Conservation (phyloP, 805 yeast genomes). For the Kregervanrija fluxuum region DNA sequence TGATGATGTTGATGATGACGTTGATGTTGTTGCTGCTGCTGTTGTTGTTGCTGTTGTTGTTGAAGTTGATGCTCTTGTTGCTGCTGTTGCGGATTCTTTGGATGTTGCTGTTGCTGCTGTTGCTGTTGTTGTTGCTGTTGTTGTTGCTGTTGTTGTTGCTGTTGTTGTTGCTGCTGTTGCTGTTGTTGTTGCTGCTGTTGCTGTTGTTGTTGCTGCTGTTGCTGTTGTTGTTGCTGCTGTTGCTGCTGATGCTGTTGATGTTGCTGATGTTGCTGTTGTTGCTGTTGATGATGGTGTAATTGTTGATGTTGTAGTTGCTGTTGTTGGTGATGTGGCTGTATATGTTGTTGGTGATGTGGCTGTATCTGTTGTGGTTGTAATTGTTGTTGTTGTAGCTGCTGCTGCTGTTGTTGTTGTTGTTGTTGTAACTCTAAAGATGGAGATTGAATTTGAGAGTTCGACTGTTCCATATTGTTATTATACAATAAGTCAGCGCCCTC, state of each 20-base stretch:
- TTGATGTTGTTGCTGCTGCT: slow-evolving; percentile 2
- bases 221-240: slow-evolving; percentile 23
- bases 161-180: slow-evolving; percentile 7
- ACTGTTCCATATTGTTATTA: too few species aligned
- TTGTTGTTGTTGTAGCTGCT: too few species aligned
- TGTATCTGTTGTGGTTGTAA: too few species aligned
- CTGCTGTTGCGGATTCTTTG: slow-evolving; percentile 6
- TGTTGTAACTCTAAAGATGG: too few species aligned
- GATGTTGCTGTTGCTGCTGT: slow-evolving; percentile 9
- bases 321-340: too few species aligned
- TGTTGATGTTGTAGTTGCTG: too few species aligned
- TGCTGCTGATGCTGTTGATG: too few species aligned
- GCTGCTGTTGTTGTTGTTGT: too few species aligned
- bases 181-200: slow-evolving; percentile 3
- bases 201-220: not conserved
- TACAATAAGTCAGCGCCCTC: not conserved
- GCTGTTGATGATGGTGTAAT: too few species aligned
- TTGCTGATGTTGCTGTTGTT: too few species aligned
- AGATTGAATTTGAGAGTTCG: too few species aligned
- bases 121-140: slow-evolving; percentile 8
- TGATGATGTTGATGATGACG: slow-evolving; percentile 3
- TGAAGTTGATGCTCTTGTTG: not conserved
- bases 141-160: slow-evolving; percentile 8
- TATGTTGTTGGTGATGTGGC: too few species aligned
- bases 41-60: not conserved